A percentile compares a stretch with the other conserved stretches of the same genome.
phyloP scores from a whole-genome alignment of 805 yeast genomes.

The Saccharomycopsis sp. region DNA sequence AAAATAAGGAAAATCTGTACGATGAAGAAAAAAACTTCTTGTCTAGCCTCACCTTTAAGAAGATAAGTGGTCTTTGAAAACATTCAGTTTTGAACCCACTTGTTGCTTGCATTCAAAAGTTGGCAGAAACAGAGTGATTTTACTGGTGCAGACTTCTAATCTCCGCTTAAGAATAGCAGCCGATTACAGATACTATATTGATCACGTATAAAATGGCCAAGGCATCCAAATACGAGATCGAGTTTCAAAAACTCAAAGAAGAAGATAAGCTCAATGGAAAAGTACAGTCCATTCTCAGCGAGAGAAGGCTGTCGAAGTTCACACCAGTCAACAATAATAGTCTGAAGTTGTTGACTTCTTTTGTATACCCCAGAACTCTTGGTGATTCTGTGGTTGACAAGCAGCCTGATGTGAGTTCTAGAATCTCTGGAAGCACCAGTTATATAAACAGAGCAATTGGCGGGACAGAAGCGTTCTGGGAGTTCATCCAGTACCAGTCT shows the following conservation, averaged over 20 bases:
- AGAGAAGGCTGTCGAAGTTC: slow-evolving; percentile 1
- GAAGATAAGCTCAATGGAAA: slow-evolving; percentile 8
- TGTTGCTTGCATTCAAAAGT: too few species aligned
- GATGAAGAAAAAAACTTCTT: too few species aligned
- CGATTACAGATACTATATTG: too few species aligned
- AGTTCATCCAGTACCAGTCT: slow-evolving; percentile 27
- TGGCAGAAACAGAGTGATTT: too few species aligned
- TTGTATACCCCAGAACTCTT: slow-evolving; percentile 17
- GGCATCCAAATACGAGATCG: slow-evolving; percentile 5
- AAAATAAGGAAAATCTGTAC: too few species aligned
- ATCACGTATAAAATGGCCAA: background rate
- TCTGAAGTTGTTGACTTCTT: slow-evolving; percentile 5
- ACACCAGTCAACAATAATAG: slow-evolving; percentile 6
- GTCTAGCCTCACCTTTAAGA: too few species aligned
- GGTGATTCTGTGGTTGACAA: slow-evolving; percentile 2
- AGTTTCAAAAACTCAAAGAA: slow-evolving; percentile 7
- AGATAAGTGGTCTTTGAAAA: too few species aligned
- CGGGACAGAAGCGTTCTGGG: background rate
- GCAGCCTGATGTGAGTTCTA: background rate
- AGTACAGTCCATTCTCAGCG: slow-evolving; percentile 5
- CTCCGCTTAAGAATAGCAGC: too few species aligned
- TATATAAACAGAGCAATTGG: background rate
- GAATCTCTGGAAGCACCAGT: background rate
- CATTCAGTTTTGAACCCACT: too few species aligned
- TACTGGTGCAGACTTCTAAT: too few species aligned